Base-by-base conservation (phyloP, 345 rosid species). In the Hibiscus mutabilis region DNA sequence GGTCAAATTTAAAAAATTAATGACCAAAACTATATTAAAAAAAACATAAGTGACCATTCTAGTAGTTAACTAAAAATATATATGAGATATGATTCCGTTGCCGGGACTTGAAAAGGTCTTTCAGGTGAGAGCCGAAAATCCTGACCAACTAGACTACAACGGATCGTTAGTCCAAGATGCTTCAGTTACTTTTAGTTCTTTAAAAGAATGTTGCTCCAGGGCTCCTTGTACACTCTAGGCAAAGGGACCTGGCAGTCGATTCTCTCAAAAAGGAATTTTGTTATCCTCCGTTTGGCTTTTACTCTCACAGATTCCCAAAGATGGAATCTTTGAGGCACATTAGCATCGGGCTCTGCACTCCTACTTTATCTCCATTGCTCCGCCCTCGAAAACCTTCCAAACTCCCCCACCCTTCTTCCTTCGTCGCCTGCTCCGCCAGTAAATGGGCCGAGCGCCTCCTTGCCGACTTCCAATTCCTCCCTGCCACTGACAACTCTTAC, bases 391-490 rank as follows among this genome's bases (percentile, higher is more conserved):
- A 15, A 66, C 75, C 79, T 73, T 66, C 21, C 74, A 80, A 75
- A 33, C 64, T 35, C 83, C 60, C 18, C 49, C 44, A 40, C 44
- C 69, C 19, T 19, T 74, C 25, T 1, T 25, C 55, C 12, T 4
- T 60, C 71, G 51, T 77, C 69, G 72, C 84, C 69, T 86, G 83
- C 82, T 85, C 89, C 78, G 93, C 97, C 75, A 89, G 91, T 80
- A 90, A 77, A 87, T 94, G 98, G 98, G 96, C 97, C 52, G 92
- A 94, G 18, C 98, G 96, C 79, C 98, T 94, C 77, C 84, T 89
- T 82, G 46, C 91, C 37, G 97, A 94, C 86, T 94, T 91, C 82
- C 91, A 91, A 68, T 89, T 90, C 86, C 66, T 81, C 47, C 29
- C 85, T 52, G 42, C 85, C 78, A 77, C 86, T 74, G 82, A 84